Percentiles rank a stretch among this genome's conserved stretches.
phyloP scores from a whole-genome alignment of 2,329 filamentous ascomycete species.

The Ramichloridium luteum region DNA sequence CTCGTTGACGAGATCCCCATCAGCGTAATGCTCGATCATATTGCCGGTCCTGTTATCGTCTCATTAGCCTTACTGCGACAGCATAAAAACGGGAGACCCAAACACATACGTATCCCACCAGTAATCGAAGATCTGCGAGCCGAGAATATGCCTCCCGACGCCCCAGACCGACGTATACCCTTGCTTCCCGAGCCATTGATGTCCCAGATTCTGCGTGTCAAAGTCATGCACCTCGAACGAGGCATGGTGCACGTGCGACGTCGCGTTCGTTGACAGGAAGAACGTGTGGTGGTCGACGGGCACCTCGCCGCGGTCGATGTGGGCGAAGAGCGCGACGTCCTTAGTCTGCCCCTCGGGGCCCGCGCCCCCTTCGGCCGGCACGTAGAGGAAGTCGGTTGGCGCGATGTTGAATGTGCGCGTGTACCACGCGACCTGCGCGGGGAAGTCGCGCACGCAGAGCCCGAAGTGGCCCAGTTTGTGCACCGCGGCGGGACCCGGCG shows the following conservation, averaged over 20 bases:
- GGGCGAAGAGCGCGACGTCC: slow-evolving; percentile 39
- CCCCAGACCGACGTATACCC: slow-evolving; percentile 58
- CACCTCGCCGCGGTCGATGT: slow-evolving; percentile 39
- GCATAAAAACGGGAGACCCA: slow-evolving; percentile 6
- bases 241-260: slow-evolving; percentile 50
- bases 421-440: slow-evolving; percentile 27
- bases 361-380: slow-evolving; percentile 11
- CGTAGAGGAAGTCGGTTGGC: slow-evolving; percentile 33
- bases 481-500: slow-evolving; percentile 37
- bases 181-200: slow-evolving; percentile 48
- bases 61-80: too few species aligned
- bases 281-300: slow-evolving; percentile 43
- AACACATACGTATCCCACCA: slow-evolving; percentile 37
- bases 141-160: slow-evolving; percentile 40
- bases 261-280: slow-evolving; percentile 33
- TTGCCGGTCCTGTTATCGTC: too few species aligned
- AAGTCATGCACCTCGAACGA: slow-evolving; percentile 61
- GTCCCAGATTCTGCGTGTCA: slow-evolving; percentile 57
- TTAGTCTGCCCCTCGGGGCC: slow-evolving; percentile 10
- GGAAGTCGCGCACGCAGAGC: slow-evolving; percentile 6
- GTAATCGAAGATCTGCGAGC: slow-evolving; percentile 50
- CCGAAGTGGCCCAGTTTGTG: slow-evolving; percentile 19
- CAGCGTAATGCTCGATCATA: slow-evolving; percentile 47
- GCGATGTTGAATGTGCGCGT: slow-evolving; percentile 33
- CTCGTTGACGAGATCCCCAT: slow-evolving; percentile 54